Evolutionary conservation across 202 grass and related monocot genomes (phyloP), one percentile per base, ranked within the genome.

Genomic region (Musa balbisiana): DNA sequence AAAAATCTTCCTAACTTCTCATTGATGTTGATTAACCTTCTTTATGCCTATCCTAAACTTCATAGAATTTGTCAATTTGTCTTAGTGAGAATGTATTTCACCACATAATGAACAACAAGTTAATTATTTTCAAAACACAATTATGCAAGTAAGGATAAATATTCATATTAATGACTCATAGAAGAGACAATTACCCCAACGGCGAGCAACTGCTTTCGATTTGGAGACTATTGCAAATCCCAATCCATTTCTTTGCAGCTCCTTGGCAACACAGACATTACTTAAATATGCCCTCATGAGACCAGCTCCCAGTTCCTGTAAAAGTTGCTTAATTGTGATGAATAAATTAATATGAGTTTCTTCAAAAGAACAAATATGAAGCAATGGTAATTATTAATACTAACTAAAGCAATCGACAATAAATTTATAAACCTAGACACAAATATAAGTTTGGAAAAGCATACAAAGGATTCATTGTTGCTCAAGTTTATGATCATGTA

Each of bases 211-310:
- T 82, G 78, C 62, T 79, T 91, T 98, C 53, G 88, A 98, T 74
- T 86, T 93, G 83, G 84, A 78, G 85, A 97, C 82, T 73, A 97
- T 78, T 53, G 86, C 82, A 83, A 84, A 93, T 14, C 90, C 93
- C 75, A 93, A 79, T 10, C 93, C 86, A 67, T 91, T 89, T 79
- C 88, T 91, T 66, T 93, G 88, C 68, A 91, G 80, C 88, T 97
- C 90, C 79, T 87, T 87, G 22, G 93, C 90, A 24, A 93, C 90
- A 84, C 86, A 97, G 17, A 91, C 88, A 83, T 91, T 97, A 71
- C 84, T 97, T 62, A 92, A 76, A 63, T 97, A 93, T 43, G 82
- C 90, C 60, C 90, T 86, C 55, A 76, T 84, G 49, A 83, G 80
- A 58, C 76, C 83, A 80, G 85, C 80, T 76, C 90, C 84, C 26